Evolutionary conservation across 331 rosid genomes (phyloP), one percentile per base, ranked within the genome.

Genomic region (Quercus lobata): DNA sequence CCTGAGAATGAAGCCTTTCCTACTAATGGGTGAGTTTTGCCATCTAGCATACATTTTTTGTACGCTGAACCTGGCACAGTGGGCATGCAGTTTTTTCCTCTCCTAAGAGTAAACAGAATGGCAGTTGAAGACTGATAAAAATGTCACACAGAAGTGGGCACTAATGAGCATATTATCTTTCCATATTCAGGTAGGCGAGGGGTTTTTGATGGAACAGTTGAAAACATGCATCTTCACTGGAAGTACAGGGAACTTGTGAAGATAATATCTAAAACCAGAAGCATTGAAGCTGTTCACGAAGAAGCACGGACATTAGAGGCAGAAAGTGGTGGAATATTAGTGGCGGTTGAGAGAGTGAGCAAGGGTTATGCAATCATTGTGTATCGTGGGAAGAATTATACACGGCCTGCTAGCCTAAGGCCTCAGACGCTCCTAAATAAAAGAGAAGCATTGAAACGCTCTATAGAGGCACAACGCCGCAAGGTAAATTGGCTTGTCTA

Each of bases 211-310:
- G 99, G 99, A 81, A 95, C 99, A 5, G 88, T 95, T 35, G 98
- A 95, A 88, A 95, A 95, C 88, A 91, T 95, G 99, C 98, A 95
- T 82, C 99, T 95, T 75, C 99, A 95, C 84, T 95, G 98, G 99
- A 95, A 95, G 84, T 95, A 95, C 77, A 92, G 99, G 85, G 99
- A 95, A 83, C 97, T 95, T 6, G 93, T 93, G 81, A 95, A 95
- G 92, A 84, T 95, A 80, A 83, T 95, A 61, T 83, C 88, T 79
- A 85, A 82, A 49, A 85, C 73, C 71, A 79, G 78, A 79, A 91
- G 72, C 85, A 72, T 76, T 75, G 87, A 84, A 82, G 74, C 73
- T 82, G 96, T 82, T 73, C 87, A 87, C 61, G 87, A 88, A 83
- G 84, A 85, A 71, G 99, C 97, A 69, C 88, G 32, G 71, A 91